Base-by-base conservation (phyloP, 805 yeast species). In the Komagataella pastoris region DNA sequence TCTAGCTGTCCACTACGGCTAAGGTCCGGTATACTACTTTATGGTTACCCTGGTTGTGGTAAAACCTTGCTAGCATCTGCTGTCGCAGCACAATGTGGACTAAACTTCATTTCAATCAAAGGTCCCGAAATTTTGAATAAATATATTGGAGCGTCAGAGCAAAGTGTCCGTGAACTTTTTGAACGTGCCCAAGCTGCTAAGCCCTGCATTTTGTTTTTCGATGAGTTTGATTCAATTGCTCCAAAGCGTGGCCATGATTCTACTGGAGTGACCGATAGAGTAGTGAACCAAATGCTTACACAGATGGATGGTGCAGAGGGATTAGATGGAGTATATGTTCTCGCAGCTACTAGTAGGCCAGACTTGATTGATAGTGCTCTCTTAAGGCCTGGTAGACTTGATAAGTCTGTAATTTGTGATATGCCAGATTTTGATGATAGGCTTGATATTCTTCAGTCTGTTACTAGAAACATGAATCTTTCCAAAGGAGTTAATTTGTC, bases 291-390 rank as follows among this genome's bases (percentile, higher is more conserved):
- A 63, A 79, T 93, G 80, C 76, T 93, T 59, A 93, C 99, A 0
- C 97, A 93, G 64, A 90, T 93, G 96, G 99, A 93, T 66, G 99
- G 99, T 69, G 98, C 98, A 0, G 98, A 93, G 65, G 97, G 98
- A 0, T 71, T 90, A 24, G 97, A 90, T 59, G 97, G 98, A 3
- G 98, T 93, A 2, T 91, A 93, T 63, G 96, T 93, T 0, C 72
- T 93, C 23, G 98, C 98, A 0, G 99, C 98, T 1, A 93, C 98
- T 0, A 83, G 93, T 59, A 75, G 99, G 59, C 99, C 99, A 0
- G 99, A 93, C 61, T 74, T 93, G 58, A 90, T 93, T 56, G 99
- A 93, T 64, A 84, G 96, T 2, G 99, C 99, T 0, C 73, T 93
- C 52, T 69, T 93, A 53, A 81, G 99, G 65, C 99, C 99, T 0